Percentiles rank a stretch among this genome's conserved stretches.
Evolutionary conservation across 129 eudicot species (phyloP).

Genomic region (Heracleum sosnowskyi): DNA sequence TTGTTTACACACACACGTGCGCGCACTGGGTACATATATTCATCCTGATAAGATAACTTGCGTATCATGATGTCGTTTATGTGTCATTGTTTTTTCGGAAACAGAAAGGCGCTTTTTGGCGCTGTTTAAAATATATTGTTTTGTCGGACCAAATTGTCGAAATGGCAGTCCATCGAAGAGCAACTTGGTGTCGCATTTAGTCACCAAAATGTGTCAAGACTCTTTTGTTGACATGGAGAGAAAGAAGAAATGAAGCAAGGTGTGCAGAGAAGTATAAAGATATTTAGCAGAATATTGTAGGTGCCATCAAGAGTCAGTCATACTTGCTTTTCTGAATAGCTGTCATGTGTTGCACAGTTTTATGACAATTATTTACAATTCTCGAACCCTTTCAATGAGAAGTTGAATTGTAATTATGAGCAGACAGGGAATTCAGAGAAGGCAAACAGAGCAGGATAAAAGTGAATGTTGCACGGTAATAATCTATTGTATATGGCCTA

Average conservation of each 20-base stretch:
- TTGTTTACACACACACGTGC: neutral
- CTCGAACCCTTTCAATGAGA: neutral
- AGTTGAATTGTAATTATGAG: neutral
- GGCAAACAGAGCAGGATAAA: neutral
- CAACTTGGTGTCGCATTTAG: neutral
- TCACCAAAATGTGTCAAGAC: neutral
- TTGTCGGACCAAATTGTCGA: neutral
- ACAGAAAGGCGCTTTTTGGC: neutral
- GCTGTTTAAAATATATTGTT: neutral
- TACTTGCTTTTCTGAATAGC: neutral
- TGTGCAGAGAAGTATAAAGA: constrained; percentile 91
- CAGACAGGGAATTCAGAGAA: neutral
- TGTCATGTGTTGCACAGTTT: neutral
- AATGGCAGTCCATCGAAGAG: neutral
- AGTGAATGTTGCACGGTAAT: neutral
- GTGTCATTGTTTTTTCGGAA: neutral
- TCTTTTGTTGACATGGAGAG: constrained; percentile 57
- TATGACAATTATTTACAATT: neutral
- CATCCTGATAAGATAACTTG: neutral
- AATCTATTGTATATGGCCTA: neutral
- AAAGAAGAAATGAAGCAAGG: constrained; percentile 89
- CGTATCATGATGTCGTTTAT: neutral
- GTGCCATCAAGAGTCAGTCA: constrained; percentile 16
- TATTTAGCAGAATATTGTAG: constrained; percentile 64
- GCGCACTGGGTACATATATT: neutral